Conservation (phyloP, 345 rosid species). For the Dipteronia dyeriana region DNA sequence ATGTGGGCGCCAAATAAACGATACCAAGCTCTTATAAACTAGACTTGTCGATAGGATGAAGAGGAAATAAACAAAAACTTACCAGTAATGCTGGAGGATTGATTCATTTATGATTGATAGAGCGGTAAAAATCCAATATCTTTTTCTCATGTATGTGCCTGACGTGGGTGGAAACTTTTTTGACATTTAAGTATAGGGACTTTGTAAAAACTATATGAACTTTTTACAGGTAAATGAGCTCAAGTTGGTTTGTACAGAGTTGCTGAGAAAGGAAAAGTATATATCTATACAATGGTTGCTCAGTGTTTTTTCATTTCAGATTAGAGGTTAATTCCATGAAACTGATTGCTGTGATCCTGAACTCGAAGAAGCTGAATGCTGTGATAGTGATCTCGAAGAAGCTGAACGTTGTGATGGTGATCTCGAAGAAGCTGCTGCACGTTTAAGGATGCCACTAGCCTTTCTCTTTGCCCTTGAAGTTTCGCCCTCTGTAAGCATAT, state of each 20-base stretch:
- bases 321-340: not conserved
- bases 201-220: not conserved
- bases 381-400: no score
- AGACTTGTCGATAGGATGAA: not conserved
- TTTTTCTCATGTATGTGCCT: conserved; percentile 10
- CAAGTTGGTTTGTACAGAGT: conserved; percentile 8
- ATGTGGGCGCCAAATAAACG: not conserved
- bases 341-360: conserved; percentile 14
- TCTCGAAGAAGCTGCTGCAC: not conserved
- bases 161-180: conserved; percentile 25
- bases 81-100: not conserved
- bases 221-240: conserved; percentile 22
- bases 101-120: conserved; percentile 5
- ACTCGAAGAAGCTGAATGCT: conserved; percentile 15
- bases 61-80: not conserved
- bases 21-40: not conserved
- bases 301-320: conserved; percentile 3
- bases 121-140: not conserved
- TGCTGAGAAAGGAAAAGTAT: conserved; percentile 9
- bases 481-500: conserved; percentile 36
- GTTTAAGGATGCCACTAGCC: conserved; percentile 39
- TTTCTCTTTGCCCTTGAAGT: conserved; percentile 59
- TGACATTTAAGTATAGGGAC: not conserved
- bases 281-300: conserved; percentile 11
- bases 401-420: no score